phyloP scores from a whole-genome alignment of 2,329 filamentous ascomycete genomes.

The Cadophora sp. region DNA sequence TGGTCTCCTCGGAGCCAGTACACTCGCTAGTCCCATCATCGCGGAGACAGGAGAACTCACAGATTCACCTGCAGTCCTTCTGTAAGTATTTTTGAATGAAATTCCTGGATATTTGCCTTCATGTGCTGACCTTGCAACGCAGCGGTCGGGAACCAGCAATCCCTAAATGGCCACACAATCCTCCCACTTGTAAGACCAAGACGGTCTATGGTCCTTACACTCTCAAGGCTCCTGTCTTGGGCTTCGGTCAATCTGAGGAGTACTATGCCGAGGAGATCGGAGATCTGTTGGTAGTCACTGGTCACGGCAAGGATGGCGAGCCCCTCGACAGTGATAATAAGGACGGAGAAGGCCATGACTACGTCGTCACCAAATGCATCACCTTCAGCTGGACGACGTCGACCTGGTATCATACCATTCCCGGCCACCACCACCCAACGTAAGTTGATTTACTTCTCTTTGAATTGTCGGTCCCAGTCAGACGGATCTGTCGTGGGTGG shows the following conservation, averaged over 20 bases:
- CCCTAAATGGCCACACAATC: background rate
- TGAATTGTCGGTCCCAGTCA: background rate
- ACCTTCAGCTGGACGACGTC: conserved; percentile 4
- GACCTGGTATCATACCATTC: conserved; percentile 4
- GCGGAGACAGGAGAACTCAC: conserved; percentile 4
- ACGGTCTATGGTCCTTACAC: conserved; percentile 6
- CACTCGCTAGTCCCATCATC: conserved; percentile 8
- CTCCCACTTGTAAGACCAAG: background rate
- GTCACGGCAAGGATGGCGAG: background rate
- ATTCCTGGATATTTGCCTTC: background rate
- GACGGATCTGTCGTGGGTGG: background rate
- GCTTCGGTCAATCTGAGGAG: conserved; percentile 1
- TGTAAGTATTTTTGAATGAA: background rate
- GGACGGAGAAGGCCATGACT: background rate
- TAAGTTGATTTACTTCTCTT: background rate
- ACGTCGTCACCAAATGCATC: conserved; percentile 5
- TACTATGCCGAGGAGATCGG: conserved; percentile 13
- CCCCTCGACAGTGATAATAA: conserved; percentile 8
- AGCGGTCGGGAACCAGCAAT: background rate
- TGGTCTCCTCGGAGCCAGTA: conserved; percentile 7
- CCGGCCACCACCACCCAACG: conserved; percentile 7
- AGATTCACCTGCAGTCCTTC: conserved; percentile 1
- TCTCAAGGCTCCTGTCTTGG: background rate
- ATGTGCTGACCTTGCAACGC: background rate
- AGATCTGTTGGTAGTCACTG: conserved; percentile 4